Evolutionary conservation across 164 flowering plant genomes (phyloP).

Genomic region (Cinnamomum chago): DNA sequence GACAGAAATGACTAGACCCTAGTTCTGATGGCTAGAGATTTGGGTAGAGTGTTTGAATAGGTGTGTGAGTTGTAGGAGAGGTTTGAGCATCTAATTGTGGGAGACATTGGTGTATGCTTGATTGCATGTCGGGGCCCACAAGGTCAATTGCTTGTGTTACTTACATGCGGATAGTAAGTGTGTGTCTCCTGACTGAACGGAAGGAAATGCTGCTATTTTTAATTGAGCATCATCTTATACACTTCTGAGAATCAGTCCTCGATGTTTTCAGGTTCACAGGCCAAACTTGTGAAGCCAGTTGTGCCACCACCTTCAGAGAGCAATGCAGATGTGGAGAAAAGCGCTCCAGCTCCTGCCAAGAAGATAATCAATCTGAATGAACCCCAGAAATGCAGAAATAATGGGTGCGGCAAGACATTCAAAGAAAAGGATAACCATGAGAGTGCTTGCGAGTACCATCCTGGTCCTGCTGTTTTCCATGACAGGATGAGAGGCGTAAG

Average conservation of each 20-base stretch:
- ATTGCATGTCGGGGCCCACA: too few species aligned
- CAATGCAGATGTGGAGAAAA: conserved; percentile 21
- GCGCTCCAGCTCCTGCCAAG: conserved; percentile 37
- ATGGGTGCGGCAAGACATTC: conserved; percentile 86
- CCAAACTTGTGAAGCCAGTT: conserved; percentile 21
- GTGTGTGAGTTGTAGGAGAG: too few species aligned
- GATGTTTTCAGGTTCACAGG: conserved; percentile 48
- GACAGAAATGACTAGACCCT: too few species aligned
- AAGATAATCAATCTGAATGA: conserved; percentile 57
- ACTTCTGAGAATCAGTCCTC: background rate
- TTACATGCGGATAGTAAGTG: background rate
- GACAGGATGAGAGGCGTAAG: conserved; percentile 86
- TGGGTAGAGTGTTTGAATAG: too few species aligned
- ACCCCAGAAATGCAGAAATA: conserved; percentile 73
- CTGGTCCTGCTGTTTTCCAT: conserved; percentile 93
- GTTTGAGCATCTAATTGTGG: too few species aligned
- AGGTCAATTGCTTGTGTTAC: background rate
- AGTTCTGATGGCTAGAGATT: too few species aligned
- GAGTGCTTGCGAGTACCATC: conserved; percentile 80
- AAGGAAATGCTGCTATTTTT: background rate
- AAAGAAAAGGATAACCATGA: conserved; percentile 90
- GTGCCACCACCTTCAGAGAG: conserved; percentile 21
- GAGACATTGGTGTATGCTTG: too few species aligned
- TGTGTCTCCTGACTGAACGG: background rate
- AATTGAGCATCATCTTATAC: background rate